Base-by-base conservation (phyloP, 1,284 basidiomycete genomes). In the Apiotrichum brassicae region DNA sequence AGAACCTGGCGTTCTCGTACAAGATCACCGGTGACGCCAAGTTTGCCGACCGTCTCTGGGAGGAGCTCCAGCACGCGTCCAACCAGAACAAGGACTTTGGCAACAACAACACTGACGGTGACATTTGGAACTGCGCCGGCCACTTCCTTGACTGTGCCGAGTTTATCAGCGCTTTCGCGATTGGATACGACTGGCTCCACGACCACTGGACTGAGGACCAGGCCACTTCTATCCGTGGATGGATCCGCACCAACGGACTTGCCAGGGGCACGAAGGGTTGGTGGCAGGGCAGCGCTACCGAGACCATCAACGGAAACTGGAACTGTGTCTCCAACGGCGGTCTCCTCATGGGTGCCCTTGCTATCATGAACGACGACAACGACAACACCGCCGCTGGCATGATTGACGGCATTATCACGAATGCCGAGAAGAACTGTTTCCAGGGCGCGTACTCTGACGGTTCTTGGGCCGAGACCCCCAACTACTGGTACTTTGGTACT, bases 101-200 rank as follows among this genome's bases (percentile, higher is more conserved):
- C 24, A 64, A 66, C 54, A 62, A 65, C 58, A 74, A 81, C 3
- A 43, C 75, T 12, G 89, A 85, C 69, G 89, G 86, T 43, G 81
- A 82, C 60, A 77, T 78, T 58, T 97, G 92, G 91, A 94, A 95
- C 74, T 78, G 84, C 3, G 59, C 50, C 3, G 48, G 37, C 35
- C 95, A 98, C 75, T 98, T 97, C 82, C 85, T 99, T 50, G 95
- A 99, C 71, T 78, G 84, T 8, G 94, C 84, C 19, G 95, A 99
- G 72, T 80, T 97, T 65, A 84, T 82, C 24, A 81, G 84, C 28
- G 90, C 86, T 1, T 95, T 83, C 64, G 92, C 81, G 30, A 87
- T 95, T 60, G 95, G 84, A 2, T 99, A 97, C 66, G 95, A 99
- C 72, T 99, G 80, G 80, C 74, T 98, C 48, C 86, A 95, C 73